Percentiles rank a stretch among this genome's conserved stretches.
Evolutionary conservation across 2,329 filamentous ascomycete species (phyloP).

Genomic region (Juglanconis oblonga): DNA sequence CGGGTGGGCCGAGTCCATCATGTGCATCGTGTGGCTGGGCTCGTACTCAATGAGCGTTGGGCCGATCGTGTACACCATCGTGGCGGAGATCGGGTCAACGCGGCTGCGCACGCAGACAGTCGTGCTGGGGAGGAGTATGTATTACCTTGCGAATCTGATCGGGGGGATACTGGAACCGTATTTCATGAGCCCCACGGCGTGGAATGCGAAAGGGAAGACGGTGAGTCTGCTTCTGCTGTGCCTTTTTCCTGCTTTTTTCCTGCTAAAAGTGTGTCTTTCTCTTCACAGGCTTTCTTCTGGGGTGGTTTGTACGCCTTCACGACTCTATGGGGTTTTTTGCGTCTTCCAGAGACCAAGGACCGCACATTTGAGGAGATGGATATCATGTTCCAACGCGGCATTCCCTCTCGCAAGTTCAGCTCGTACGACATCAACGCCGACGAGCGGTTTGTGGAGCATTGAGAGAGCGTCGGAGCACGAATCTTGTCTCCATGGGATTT

Average conservation of each 20-base stretch:
- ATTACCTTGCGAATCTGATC: conserved; percentile 41
- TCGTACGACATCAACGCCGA: conserved; percentile 23
- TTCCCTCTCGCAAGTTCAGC: conserved; percentile 33
- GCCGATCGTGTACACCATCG: conserved; percentile 43
- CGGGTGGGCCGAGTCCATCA: conserved; percentile 38
- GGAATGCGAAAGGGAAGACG: conserved; percentile 39
- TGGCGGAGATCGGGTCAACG: conserved; percentile 42
- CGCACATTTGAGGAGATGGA: conserved; percentile 45
- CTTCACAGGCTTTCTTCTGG: conserved; percentile 41
- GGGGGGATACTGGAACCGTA: conserved; percentile 37
- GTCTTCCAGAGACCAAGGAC: conserved; percentile 42
- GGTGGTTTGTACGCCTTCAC: conserved; percentile 34
- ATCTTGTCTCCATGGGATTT: neutral
- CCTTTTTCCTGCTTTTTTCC: too few species aligned
- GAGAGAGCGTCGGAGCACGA: neutral
- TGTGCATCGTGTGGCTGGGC: conserved; percentile 43
- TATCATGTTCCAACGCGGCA: conserved; percentile 32
- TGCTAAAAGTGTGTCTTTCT: neutral
- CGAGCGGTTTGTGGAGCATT: conserved; percentile 12
- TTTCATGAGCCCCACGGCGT: conserved; percentile 36
- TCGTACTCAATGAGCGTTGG: conserved; percentile 42
- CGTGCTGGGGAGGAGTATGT: conserved; percentile 40
- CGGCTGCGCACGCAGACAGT: conserved; percentile 45
- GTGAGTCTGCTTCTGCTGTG: conserved; percentile 14
- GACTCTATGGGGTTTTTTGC: conserved; percentile 40